A percentile compares a stretch with the other conserved stretches of the same genome.
These are phyloP conservation scores for Cryptococcus jaspeensis DNA, from an alignment of 1,284 basidiomycete genomes.

Conservation along the genomic window DNA sequence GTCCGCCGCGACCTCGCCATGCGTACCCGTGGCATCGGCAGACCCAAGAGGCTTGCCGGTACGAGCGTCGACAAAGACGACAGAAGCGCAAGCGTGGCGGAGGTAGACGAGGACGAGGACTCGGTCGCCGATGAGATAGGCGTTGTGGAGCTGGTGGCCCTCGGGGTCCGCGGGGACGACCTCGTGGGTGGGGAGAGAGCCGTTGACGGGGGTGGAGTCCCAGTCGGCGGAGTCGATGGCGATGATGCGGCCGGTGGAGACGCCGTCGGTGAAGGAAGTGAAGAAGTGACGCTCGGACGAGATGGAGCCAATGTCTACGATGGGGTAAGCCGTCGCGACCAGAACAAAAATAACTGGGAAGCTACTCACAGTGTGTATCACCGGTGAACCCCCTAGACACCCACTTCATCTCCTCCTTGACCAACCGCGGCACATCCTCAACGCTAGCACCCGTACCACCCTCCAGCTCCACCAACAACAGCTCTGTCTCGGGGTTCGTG, in stretches of 20 bases:
- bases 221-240: conserved; percentile 8
- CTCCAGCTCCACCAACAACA: conserved; percentile 16
- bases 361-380: conserved; percentile 15
- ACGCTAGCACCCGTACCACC: conserved; percentile 1
- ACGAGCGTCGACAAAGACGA: conserved; percentile 17
- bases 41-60: conserved; percentile 21
- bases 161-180: conserved; percentile 11
- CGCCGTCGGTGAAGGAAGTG: conserved; percentile 15
- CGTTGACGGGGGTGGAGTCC: conserved; percentile 4
- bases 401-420: conserved; percentile 12
- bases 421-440: neutral
- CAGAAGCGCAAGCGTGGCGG: conserved; percentile 21
- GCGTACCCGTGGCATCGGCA: conserved; percentile 13
- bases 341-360: neutral
- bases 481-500: conserved; percentile 22
- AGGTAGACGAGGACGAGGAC: conserved; percentile 20
- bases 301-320: conserved; percentile 16
- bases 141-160: conserved; percentile 15
- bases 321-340: neutral
- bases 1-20: conserved; percentile 11
- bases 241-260: conserved; percentile 16
- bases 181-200: conserved; percentile 6
- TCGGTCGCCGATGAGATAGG: conserved; percentile 12
- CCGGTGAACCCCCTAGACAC: conserved; percentile 17
- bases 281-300: conserved; percentile 15